Evolutionary conservation across 1,284 basidiomycete genomes (phyloP).

Genomic region (Phaffia rhodozyma): DNA sequence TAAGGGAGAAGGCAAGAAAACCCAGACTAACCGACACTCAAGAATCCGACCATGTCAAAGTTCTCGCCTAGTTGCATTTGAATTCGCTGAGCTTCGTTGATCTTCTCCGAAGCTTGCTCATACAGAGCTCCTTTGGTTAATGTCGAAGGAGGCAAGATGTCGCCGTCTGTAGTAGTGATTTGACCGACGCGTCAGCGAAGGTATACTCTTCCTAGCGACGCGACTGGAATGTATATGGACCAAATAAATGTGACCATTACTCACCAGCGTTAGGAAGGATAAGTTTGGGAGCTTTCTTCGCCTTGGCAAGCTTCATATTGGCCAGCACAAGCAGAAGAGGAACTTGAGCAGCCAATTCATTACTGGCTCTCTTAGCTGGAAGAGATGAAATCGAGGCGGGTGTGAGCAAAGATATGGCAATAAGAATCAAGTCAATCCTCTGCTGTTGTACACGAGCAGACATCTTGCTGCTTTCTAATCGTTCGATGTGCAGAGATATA

Average conservation of each 20-base stretch:
- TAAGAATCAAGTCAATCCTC: constrained; percentile 18
- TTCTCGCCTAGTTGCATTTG: constrained; percentile 43
- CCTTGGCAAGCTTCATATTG: constrained; percentile 64
- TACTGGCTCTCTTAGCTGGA: constrained; percentile 23
- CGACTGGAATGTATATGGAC: too few relatives aligned
- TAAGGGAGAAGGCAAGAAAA: constrained; percentile 18
- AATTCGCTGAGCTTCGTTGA: constrained; percentile 53
- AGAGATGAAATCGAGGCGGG: too few relatives aligned
- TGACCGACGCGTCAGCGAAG: constrained; percentile 20
- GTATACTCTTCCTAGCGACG: neutral
- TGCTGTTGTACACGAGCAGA: neutral
- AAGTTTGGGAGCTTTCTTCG: constrained; percentile 67
- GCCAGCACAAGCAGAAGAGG: constrained; percentile 68
- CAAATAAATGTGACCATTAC: constrained; percentile 28
- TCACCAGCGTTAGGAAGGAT: constrained; percentile 58
- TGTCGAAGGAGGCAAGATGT: constrained; percentile 48
- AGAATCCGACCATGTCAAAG: constrained; percentile 44
- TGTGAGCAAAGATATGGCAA: constrained; percentile 20
- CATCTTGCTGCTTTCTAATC: neutral
- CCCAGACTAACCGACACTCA: constrained; percentile 51
- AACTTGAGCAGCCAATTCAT: constrained; percentile 33
- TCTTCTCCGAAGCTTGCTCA: constrained; percentile 54
- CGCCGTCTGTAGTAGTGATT: constrained; percentile 45
- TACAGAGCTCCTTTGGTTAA: constrained; percentile 51
- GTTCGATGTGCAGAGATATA: neutral